Evolutionary conservation across 2,329 filamentous ascomycete species (phyloP), one percentile per base, ranked within the genome.

Genomic region (Ustilaginoidea virens): DNA sequence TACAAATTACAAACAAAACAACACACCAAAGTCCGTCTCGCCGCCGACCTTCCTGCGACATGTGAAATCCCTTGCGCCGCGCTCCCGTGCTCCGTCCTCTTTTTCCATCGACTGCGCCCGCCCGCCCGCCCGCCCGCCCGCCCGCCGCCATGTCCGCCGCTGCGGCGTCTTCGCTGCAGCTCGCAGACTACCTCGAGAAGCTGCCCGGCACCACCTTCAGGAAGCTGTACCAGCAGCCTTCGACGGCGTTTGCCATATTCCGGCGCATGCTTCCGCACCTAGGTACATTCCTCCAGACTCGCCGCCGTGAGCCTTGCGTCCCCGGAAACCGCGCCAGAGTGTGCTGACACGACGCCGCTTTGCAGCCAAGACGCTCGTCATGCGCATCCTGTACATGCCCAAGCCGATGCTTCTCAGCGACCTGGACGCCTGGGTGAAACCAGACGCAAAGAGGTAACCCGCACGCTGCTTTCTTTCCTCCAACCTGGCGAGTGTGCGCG

Each of bases 221-320:
- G 49, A 80, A 82, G 53, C 69, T 98, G 25, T 98, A 98, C 64
- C 80, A 86, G 58, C 86, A 94, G 62, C 90, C 90, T 17, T 92
- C 87, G 23, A 93, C 90, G 2, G 80, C 86, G 21, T 74, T 98
- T 40, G 90, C 90, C 40, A 86, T 98, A 46, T 96, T 96, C 53
- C 74, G 90, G 41, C 86, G 90, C 58, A 94, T 98, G 85, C 69
- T 98, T 33, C 83, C 90, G 33, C 80, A 92, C 47, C 60, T 96
- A 36, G 83, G 80, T 86, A 46, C 60, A 43, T 14, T n/a, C 11
- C 5, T 17, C 7, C 7, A 22, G 28, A 23, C 23, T 4, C 12
- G 20, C 22, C n/a, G n/a, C n/a, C n/a, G n/a, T n/a, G n/a, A n/a
- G n/a, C n/a, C n/a, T n/a, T n/a, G n/a, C n/a, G n/a, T n/a, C n/a